These are phyloP conservation scores for Malus hybrid DNA, from an alignment of 331 rosid genomes.

Conservation along the genomic window DNA sequence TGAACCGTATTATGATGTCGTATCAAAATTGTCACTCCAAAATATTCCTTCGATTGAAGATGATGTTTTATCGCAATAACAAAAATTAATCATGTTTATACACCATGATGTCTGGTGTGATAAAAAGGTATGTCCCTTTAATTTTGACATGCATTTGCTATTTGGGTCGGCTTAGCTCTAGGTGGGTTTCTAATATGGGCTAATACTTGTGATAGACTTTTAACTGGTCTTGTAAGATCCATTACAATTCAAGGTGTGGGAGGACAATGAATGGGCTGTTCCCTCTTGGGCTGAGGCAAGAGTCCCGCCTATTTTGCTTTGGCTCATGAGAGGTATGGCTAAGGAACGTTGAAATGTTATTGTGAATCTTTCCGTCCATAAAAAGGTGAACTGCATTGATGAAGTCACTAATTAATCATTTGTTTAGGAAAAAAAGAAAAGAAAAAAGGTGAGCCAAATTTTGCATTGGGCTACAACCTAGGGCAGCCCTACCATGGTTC, in stretches of 20 bases:
- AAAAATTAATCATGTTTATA: no score
- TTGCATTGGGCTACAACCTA: neutral
- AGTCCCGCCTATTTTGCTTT: no score
- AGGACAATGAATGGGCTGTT: neutral
- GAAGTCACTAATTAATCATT: rapidly evolving
- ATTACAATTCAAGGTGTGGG: neutral
- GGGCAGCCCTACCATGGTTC: no score
- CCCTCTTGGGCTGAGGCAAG: neutral
- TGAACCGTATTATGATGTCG: no score
- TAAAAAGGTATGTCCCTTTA: no score
- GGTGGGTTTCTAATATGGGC: neutral
- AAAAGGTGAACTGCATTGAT: rapidly evolving
- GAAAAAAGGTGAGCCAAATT: neutral
- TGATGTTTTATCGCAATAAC: no score
- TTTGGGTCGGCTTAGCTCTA: neutral
- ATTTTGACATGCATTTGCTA: no score
- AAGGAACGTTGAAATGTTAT: rapidly evolving
- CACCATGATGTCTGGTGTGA: no score
- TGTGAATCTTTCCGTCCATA: rapidly evolving
- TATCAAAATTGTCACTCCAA: neutral
- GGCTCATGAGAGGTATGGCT: neutral
- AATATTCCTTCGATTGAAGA: no score
- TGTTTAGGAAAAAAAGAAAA: no score
- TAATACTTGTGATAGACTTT: neutral
- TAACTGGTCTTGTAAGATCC: neutral